Conservation (phyloP, 148 eudicot species). For the Arctostaphylos glauca region DNA sequence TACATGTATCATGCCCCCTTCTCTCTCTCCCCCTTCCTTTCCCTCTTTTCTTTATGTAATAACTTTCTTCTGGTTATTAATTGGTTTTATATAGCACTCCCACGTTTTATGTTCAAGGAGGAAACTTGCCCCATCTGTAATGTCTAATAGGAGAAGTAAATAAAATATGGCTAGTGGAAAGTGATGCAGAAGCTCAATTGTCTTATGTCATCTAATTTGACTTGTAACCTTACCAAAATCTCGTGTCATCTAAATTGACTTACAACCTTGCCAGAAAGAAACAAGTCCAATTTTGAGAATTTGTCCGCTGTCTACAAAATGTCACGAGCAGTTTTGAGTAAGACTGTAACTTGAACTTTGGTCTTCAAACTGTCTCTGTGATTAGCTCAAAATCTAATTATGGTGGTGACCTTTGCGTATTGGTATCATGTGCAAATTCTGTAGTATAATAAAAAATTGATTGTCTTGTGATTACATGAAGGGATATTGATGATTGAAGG, state of each 20-base stretch:
- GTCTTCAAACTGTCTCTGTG: background rate
- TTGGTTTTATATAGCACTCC: background rate
- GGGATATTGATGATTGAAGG: background rate
- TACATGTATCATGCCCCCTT: background rate
- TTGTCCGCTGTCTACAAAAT: background rate
- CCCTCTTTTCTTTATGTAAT: background rate
- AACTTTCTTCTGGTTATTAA: background rate
- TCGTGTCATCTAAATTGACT: background rate
- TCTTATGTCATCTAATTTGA: background rate
- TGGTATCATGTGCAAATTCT: background rate
- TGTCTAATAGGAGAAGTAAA: background rate
- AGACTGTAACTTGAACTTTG: background rate
- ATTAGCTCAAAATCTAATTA: background rate
- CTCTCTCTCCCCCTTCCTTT: background rate
- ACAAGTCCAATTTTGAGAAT: background rate
- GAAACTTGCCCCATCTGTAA: background rate
- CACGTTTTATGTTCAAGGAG: background rate
- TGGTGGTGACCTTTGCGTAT: background rate
- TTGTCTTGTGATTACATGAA: background rate
- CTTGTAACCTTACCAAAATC: background rate
- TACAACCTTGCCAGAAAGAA: background rate
- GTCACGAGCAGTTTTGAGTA: background rate
- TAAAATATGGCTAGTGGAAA: background rate
- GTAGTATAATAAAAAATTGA: background rate
- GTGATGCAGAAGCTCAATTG: background rate